Evolutionary conservation across 176 grass and related monocot genomes (phyloP).

Genomic region (Cymbopogon citratus): DNA sequence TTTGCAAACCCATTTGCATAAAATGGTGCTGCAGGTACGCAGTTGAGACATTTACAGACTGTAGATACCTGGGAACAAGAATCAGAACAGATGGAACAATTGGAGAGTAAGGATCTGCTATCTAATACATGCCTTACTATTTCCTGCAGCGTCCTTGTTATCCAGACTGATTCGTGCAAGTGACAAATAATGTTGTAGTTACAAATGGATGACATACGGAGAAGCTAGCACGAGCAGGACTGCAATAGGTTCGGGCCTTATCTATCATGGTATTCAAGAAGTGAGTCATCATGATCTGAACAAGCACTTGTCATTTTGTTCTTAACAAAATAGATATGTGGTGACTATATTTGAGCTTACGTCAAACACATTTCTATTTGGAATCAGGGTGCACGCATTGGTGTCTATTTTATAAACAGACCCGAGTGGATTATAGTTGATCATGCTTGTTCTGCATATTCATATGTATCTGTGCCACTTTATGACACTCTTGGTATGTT

Average conservation of each 20-base stretch:
- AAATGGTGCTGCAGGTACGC: conserved; percentile 45
- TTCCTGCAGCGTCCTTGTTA: conserved; percentile 2
- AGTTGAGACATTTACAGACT: conserved; percentile 81
- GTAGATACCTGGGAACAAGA: conserved; percentile 87
- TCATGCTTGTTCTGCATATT: conserved; percentile 92
- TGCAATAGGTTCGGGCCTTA: conserved; percentile 80
- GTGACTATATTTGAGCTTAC: neutral
- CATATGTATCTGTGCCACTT: conserved; percentile 84
- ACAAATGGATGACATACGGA: conserved; percentile 98
- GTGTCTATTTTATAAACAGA: conserved; percentile 94
- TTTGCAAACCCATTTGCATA: neutral
- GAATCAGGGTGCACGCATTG: conserved; percentile 79
- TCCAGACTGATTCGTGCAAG: neutral
- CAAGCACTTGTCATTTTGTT: neutral
- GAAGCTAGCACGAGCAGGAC: conserved; percentile 66
- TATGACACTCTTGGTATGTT: conserved; percentile 92
- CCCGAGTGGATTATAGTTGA: conserved; percentile 94
- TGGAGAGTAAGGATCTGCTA: conserved; percentile 72
- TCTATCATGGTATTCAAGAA: conserved; percentile 71
- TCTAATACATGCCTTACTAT: neutral
- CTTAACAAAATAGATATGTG: conserved; percentile 12
- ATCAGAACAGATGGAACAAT: conserved; percentile 64
- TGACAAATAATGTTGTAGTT: conserved; percentile 37
- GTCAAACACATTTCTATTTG: conserved; percentile 4
- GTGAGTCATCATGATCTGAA: conserved; percentile 32